Conservation (phyloP, 768 basidiomycete species). For the Leucosporidium scottii region DNA sequence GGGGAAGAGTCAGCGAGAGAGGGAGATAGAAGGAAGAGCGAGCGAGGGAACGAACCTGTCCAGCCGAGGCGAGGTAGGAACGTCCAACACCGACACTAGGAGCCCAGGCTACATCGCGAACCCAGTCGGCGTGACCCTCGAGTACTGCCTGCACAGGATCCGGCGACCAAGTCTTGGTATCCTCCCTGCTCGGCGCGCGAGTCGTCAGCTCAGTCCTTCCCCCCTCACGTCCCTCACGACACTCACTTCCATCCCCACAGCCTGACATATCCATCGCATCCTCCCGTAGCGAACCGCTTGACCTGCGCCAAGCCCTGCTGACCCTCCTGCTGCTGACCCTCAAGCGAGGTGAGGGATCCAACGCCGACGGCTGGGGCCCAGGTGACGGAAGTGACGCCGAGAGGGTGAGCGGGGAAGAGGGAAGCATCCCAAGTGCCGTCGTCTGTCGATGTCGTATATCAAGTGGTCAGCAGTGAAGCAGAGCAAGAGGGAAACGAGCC, state of each 20-base stretch:
- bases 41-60: constrained; percentile 69
- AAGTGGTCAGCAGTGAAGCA: no score
- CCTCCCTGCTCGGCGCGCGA: constrained; percentile 50
- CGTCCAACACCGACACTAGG: constrained; percentile 92
- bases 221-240: no score
- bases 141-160: constrained; percentile 71
- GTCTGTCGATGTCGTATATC: constrained; percentile 52
- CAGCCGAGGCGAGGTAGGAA: constrained; percentile 91
- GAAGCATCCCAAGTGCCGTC: constrained; percentile 94
- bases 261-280: constrained; percentile 90
- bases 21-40: neutral
- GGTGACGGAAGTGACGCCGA: constrained; percentile 92
- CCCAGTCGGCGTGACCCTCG: constrained; percentile 94
- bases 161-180: constrained; percentile 78
- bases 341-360: constrained; percentile 69
- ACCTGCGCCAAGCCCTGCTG: constrained; percentile 50
- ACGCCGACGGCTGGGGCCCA: constrained; percentile 91
- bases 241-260: constrained; percentile 69
- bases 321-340: constrained; percentile 19
- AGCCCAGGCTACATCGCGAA: constrained; percentile 97
- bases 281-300: constrained; percentile 89
- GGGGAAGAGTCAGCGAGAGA: neutral
- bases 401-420: constrained; percentile 90
- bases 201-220: neutral
- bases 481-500: neutral